Evolutionary conservation across 169 alveolate genomes (phyloP).

Genomic region (Plasmodium adleri): DNA sequence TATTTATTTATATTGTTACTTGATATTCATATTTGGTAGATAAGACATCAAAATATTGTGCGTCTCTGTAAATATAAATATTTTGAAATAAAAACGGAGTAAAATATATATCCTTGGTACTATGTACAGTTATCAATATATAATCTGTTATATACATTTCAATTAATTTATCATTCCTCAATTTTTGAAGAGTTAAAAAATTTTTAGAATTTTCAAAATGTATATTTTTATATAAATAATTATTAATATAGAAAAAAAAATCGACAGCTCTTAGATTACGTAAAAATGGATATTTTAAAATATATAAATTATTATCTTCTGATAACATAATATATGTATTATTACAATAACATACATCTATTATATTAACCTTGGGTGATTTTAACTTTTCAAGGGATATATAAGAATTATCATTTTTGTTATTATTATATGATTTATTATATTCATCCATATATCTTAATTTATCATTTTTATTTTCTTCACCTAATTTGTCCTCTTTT

Average conservation of each 20-base stretch:
- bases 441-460: background rate
- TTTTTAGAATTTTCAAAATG: background rate
- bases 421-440: background rate
- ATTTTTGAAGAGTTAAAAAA: constrained; percentile 15
- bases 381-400: constrained; percentile 32
- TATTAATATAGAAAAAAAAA: constrained; percentile 32
- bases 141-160: constrained; percentile 69
- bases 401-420: background rate
- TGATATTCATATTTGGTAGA: constrained; percentile 56
- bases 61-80: constrained; percentile 33
- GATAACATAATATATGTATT: constrained; percentile 52
- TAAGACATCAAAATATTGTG: constrained; percentile 43
- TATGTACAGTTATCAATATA: constrained; percentile 45
- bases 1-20: background rate
- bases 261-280: constrained; percentile 39
- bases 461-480: background rate
- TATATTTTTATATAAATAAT: constrained; percentile 4
- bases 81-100: constrained; percentile 55
- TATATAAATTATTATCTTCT: constrained; percentile 37
- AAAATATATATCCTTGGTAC: constrained; percentile 42
- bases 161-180: constrained; percentile 4
- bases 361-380: constrained; percentile 16
- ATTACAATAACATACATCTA: constrained; percentile 67
- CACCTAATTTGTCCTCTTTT: background rate
- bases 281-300: constrained; percentile 51